Evolutionary conservation across 2,329 filamentous ascomycete species (phyloP), one percentile per base, ranked within the genome.

Genomic region (Diaporthe vexans): DNA sequence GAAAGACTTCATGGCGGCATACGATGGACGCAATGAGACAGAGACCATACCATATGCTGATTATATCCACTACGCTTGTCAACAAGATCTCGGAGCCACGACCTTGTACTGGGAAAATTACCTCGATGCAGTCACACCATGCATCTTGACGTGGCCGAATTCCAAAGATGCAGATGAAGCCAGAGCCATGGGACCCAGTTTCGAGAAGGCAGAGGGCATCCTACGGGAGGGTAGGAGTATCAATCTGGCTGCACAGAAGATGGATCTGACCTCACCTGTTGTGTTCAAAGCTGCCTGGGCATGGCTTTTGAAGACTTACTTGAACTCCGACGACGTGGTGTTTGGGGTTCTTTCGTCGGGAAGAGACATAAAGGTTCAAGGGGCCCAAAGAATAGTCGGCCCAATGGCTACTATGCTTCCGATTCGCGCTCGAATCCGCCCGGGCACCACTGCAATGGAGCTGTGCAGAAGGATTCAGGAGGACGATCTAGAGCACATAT

Each of bases 271-370:
- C 24, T 29, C 52, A 29, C 24, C 52, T 54, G 24, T 54, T 26
- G 52, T 54, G 52, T 54, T 54, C 52, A 54, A 54, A 54, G 52
- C 52, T 13, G 52, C 52, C 24, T 54, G 52, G 52, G 52, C 52
- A 15, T 54, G 24, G 52, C n/a, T 54, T 9, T 29, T 54, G 52
- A 54, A 24, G 24, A 54, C 52, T 2, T 54, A 54, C 17, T 7
- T 54, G 52, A 54, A 54, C 52, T 54, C 52, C 5, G 52, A 54
- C 52, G 52, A 54, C 24, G 52, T 54, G 4, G 52, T 54, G 10
- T 54, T 54, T 54, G 52, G 52, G 5, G 24, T 54, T 13, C 52
- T 54, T 13, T 54, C 52, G 10, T 54, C 52, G 7, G 52, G 52
- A 54, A 54, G 52, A 26, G 52, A 54, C 52, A 54, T 54, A 5